Base-by-base conservation (phyloP, 495 filamentous ascomycete genomes). In the Cairneyella variabilis region DNA sequence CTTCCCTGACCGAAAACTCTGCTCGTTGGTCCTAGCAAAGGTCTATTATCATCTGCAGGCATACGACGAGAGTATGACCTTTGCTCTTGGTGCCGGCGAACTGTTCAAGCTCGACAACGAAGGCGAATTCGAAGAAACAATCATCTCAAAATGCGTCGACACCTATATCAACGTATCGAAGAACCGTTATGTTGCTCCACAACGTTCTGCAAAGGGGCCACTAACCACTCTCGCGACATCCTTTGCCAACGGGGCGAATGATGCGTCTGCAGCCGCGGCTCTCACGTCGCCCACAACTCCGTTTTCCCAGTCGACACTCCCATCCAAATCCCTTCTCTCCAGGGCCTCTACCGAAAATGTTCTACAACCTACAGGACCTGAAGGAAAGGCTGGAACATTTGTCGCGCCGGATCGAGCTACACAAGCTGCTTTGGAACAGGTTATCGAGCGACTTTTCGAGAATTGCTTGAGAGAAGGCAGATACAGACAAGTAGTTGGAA, bases 1-100 rank as follows among this genome's bases (percentile, higher is more conserved):
- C 45, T 99, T 99, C 63, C 87, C 93, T 14, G 87, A 99, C 66
- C 88, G 93, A 60, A 88, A 91, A 65, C 84, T 97, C 38, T 95
- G 95, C 49, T 92, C 95, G 50, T 77, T 99, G 25, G 91, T 99
- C 43, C 87, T 91, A 46, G 87, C 95, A 54, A 97, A 97, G 76
- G 90, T 97, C 58, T 99, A 97, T 71, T 99, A 97, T 67, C 92
- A 99, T 66, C 83, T 99, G 41, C 89, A 95, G 72, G 95, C 95
- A 71, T 97, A 97, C 73, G 91, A 97, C 65, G 93, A 97, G 78
- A 96, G 91, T 69, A 97, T 99, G 95, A 86, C 88, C 20, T 96
- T 99, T 71, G 95, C 95, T 45, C 80, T 99, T 11, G 91, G 90
- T 27, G 92, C 95, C 17, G 95, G 95, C 32, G 91, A 96, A 60